phyloP scores from a whole-genome alignment of 257 asterid genomes.

The Nyctanthes arbortristis region DNA sequence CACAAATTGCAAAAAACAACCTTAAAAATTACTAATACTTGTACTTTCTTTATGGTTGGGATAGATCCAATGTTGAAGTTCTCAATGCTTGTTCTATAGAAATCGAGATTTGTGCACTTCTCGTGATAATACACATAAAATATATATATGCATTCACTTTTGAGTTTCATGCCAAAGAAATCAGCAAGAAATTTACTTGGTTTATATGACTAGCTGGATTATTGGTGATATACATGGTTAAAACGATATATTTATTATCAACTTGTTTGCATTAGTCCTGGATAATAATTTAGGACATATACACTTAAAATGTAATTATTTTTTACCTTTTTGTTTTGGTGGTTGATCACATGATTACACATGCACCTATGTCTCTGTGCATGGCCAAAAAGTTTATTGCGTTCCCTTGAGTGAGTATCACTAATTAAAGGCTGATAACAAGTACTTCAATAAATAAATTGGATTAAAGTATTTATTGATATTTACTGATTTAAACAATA shows the following conservation, averaged over 20 bases:
- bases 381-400: not conserved
- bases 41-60: constrained; percentile 16
- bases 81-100: constrained; percentile 3
- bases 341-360: not conserved
- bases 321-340: not conserved
- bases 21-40: not conserved
- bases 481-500: too few relatives aligned
- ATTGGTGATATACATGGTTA: not conserved
- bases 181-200: not conserved
- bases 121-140: too few relatives aligned
- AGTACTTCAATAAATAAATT: too few relatives aligned
- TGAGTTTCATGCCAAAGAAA: not conserved
- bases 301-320: too few relatives aligned
- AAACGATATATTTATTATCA: not conserved
- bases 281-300: too few relatives aligned
- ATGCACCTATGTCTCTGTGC: too few relatives aligned
- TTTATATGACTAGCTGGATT: not conserved
- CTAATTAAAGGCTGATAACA: too few relatives aligned
- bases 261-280: not conserved
- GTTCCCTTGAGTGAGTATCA: too few relatives aligned
- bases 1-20: not conserved
- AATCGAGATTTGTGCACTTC: constrained; percentile 26
- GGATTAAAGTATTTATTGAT: too few relatives aligned
- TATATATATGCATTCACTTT: constrained; percentile 2
- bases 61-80: constrained; percentile 26